Conservation (phyloP, 2,329 filamentous ascomycete genomes). For the Colletotrichum sp. region DNA sequence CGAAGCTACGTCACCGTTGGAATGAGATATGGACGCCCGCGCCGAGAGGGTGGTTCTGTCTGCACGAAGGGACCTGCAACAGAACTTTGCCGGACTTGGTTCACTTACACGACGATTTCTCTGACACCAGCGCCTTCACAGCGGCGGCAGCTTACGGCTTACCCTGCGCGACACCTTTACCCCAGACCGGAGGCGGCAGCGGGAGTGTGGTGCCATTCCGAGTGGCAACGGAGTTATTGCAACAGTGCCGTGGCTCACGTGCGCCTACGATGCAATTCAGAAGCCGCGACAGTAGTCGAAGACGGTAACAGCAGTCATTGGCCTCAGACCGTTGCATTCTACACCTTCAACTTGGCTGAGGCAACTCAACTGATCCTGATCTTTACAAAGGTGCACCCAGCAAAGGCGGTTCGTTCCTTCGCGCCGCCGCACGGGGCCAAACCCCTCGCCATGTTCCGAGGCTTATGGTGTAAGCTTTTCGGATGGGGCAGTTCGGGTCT, state of each 20-base stretch:
- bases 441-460: neutral
- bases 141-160: neutral
- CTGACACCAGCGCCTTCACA: neutral
- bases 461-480: constrained; percentile 11
- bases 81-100: neutral
- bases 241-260: neutral
- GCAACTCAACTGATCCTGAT: neutral
- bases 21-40: neutral
- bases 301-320: neutral
- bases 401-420: neutral
- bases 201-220: neutral
- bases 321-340: neutral
- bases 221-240: neutral
- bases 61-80: constrained; percentile 6
- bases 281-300: neutral
- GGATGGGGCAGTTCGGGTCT: constrained; percentile 11
- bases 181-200: neutral
- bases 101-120: neutral
- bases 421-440: neutral
- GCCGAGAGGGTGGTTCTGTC: neutral
- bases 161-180: neutral
- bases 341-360: neutral
- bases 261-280: neutral
- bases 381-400: neutral
- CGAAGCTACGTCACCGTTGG: neutral